Evolutionary conservation across 768 basidiomycete species (phyloP).

Genomic region (Inosperma sp.): DNA sequence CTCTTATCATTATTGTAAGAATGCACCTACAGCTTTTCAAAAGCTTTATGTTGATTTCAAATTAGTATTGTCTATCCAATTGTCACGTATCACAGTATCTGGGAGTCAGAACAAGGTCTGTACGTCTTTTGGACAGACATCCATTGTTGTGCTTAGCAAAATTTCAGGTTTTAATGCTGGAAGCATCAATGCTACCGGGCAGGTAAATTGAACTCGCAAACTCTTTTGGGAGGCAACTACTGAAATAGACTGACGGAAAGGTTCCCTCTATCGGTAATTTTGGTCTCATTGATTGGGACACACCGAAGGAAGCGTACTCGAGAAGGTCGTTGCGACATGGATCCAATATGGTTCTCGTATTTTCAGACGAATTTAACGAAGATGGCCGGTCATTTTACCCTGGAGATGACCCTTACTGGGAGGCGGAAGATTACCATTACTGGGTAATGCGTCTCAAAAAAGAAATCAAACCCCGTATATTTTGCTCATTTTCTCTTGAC

Average conservation of each 20-base stretch:
- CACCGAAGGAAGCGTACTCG: slow-evolving; percentile 51
- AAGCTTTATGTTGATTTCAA: neutral
- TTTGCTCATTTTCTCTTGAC: neutral
- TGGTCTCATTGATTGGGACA: slow-evolving; percentile 56
- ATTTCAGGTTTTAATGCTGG: slow-evolving; percentile 37
- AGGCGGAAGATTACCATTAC: slow-evolving; percentile 73
- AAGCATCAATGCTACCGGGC: slow-evolving; percentile 66
- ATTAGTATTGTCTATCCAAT: slow-evolving; percentile 48
- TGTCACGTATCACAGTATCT: slow-evolving; percentile 27
- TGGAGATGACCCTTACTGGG: slow-evolving; percentile 84
- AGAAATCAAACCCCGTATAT: neutral
- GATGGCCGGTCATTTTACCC: slow-evolving; percentile 76
- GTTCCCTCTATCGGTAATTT: slow-evolving; percentile 60
- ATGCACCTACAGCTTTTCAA: neutral
- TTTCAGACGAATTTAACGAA: slow-evolving; percentile 77
- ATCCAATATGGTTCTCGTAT: slow-evolving; percentile 53
- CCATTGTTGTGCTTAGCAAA: neutral
- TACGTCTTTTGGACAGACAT: neutral
- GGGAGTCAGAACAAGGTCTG: slow-evolving; percentile 9
- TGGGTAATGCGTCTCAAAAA: slow-evolving; percentile 56
- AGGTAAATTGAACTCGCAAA: slow-evolving; percentile 36
- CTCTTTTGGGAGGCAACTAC: neutral
- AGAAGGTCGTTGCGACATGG: slow-evolving; percentile 58
- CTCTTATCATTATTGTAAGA: slow-evolving; percentile 55
- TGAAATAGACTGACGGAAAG: slow-evolving; percentile 29